These are phyloP conservation scores for Globisporangium middletonii DNA, from an alignment of 352 stramenopile species.

Conservation along the genomic window DNA sequence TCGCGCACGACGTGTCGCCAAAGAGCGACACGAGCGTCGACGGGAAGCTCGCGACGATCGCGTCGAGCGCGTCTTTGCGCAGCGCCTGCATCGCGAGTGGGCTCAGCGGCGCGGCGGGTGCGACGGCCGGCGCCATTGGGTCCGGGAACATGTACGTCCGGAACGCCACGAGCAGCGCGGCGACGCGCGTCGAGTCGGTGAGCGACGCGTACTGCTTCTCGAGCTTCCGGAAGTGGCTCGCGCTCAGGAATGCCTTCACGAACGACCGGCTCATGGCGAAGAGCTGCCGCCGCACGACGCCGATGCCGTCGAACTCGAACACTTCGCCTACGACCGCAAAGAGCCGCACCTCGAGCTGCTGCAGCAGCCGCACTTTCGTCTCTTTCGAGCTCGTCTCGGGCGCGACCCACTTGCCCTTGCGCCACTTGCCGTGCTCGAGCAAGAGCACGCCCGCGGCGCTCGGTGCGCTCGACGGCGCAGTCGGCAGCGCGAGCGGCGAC, in stretches of 20 bases:
- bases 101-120: slow-evolving; percentile 10
- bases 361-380: slow-evolving; percentile 75
- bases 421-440: slow-evolving; percentile 70
- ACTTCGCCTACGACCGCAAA: slow-evolving; percentile 71
- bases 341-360: slow-evolving; percentile 74
- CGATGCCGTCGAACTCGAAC: slow-evolving; percentile 85
- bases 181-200: slow-evolving; percentile 65
- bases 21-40: slow-evolving; percentile 72
- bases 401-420: slow-evolving; percentile 48
- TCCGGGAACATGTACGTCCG: slow-evolving; percentile 61
- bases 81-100: slow-evolving; percentile 42
- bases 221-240: slow-evolving; percentile 79
- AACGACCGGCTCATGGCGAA: slow-evolving; percentile 79
- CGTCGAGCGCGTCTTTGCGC: slow-evolving; percentile 59
- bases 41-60: slow-evolving; percentile 64
- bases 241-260: slow-evolving; percentile 73
- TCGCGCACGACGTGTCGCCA: slow-evolving; percentile 65
- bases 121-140: slow-evolving; percentile 10
- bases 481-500: neutral
- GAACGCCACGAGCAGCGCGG: slow-evolving; percentile 40
- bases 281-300: slow-evolving; percentile 74
- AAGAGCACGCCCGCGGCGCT: slow-evolving; percentile 24
- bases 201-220: slow-evolving; percentile 78
- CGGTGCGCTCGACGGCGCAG: neutral
- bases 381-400: slow-evolving; percentile 66